Evolutionary conservation across 2,329 filamentous ascomycete species (phyloP).

Genomic region (Ceratocystis albifundus): DNA sequence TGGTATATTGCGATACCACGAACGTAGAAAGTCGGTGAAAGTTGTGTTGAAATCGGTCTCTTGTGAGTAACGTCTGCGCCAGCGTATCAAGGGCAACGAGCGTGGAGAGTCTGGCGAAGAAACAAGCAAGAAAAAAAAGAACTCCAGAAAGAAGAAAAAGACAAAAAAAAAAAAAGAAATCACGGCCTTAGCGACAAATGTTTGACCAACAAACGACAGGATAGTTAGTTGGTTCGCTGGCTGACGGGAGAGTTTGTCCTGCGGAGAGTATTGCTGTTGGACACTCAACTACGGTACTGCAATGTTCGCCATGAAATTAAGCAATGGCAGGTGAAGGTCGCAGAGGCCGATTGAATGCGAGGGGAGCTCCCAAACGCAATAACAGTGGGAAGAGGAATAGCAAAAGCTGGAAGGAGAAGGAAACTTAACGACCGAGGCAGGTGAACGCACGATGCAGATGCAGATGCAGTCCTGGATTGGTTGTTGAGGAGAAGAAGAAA

Average conservation of each 20-base stretch:
- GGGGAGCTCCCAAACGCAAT: neutral
- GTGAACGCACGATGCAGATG: neutral
- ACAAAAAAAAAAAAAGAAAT: conserved; percentile 22
- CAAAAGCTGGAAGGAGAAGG: neutral
- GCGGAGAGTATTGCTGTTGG: conserved; percentile 14
- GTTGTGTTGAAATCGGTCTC: neutral
- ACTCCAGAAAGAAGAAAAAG: too few relatives aligned
- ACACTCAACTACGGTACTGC: conserved; percentile 14
- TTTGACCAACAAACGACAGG: conserved; percentile 18
- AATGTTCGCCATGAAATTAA: conserved; percentile 16
- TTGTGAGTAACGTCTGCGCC: neutral
- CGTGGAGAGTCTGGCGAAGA: neutral
- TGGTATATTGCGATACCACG: neutral
- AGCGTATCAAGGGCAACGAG: conserved; percentile 16
- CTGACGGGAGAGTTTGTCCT: conserved; percentile 7
- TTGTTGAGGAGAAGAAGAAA: conserved; percentile 21
- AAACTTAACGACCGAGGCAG: neutral
- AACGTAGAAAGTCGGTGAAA: neutral
- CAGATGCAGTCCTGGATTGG: neutral
- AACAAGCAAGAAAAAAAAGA: conserved; percentile 20
- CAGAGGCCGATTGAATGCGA: neutral
- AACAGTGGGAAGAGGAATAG: neutral
- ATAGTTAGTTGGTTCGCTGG: neutral
- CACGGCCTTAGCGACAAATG: conserved; percentile 24
- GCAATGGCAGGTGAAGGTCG: neutral